Conservation (phyloP, 495 filamentous ascomycete genomes). For the Podospora pseudopauciseta region DNA sequence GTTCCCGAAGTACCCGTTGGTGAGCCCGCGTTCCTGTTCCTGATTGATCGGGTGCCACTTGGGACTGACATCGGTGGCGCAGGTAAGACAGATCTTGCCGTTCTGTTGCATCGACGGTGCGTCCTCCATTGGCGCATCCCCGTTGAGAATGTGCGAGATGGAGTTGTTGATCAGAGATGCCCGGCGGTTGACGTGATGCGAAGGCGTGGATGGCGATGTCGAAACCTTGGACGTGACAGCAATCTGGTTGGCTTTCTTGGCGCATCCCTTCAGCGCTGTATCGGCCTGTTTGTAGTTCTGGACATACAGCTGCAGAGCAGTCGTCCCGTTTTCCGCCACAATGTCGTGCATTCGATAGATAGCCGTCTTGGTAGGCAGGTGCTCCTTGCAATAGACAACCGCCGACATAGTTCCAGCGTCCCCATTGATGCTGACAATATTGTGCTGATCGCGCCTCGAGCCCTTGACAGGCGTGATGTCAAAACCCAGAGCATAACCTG, state of each 20-base stretch:
- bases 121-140: constrained; percentile 21
- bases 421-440: constrained; percentile 66
- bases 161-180: constrained; percentile 32
- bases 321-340: constrained; percentile 57
- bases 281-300: constrained; percentile 94
- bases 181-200: constrained; percentile 33
- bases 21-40: constrained; percentile 38
- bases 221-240: constrained; percentile 41
- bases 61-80: constrained; percentile 57
- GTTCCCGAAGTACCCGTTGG: constrained; percentile 40
- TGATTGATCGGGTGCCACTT: constrained; percentile 55
- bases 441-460: constrained; percentile 71
- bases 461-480: constrained; percentile 88
- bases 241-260: constrained; percentile 70
- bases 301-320: constrained; percentile 80
- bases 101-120: constrained; percentile 26
- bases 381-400: constrained; percentile 86
- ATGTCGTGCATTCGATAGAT: constrained; percentile 75
- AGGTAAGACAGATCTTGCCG: constrained; percentile 54
- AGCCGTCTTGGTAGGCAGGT: constrained; percentile 61
- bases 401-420: constrained; percentile 75
- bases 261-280: constrained; percentile 79
- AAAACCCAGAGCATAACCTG: constrained; percentile 79
- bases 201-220: constrained; percentile 14
- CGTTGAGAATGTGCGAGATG: constrained; percentile 20